A percentile compares a stretch with the other conserved stretches of the same genome.
phyloP scores from a whole-genome alignment of 441 rosid species.

The Erodium moschatum region DNA sequence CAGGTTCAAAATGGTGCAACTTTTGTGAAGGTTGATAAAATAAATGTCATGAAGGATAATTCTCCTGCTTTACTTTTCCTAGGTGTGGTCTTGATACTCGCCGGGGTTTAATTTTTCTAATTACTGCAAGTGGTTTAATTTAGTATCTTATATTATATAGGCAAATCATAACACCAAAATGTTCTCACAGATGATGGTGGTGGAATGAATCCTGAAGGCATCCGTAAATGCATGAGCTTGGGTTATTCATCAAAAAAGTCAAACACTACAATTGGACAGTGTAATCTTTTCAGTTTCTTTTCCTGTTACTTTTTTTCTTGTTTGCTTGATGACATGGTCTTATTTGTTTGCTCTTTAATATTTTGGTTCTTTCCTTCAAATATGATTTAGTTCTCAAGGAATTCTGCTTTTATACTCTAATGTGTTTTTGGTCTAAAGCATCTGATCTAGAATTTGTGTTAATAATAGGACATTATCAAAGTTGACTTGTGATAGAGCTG shows the following conservation, averaged over 20 bases:
- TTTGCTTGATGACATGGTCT: not conserved
- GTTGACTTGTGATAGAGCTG: not conserved
- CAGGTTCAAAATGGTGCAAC: conserved; percentile 86
- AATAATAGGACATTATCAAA: not conserved
- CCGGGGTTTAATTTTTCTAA: conserved; percentile 6
- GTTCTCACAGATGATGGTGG: conserved; percentile 74
- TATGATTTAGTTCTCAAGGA: not conserved
- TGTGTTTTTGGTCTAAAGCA: not conserved
- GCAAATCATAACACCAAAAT: conserved; percentile 10
- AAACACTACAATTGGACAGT: conserved; percentile 86
- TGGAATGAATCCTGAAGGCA: conserved; percentile 77
- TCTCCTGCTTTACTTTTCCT: conserved; percentile 79
- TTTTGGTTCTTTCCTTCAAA: not conserved
- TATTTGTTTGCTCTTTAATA: not conserved
- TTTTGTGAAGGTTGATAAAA: conserved; percentile 74
- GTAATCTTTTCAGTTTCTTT: conserved; percentile 30
- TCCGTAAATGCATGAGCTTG: conserved; percentile 94
- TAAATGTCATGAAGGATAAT: conserved; percentile 52
- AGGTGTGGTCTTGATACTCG: conserved; percentile 31
- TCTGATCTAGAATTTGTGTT: conserved; percentile 2
- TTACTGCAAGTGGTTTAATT: conserved; percentile 5
- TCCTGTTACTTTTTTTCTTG: conserved; percentile 4
- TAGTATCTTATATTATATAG: conserved; percentile 9
- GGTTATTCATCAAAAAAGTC: conserved; percentile 89
- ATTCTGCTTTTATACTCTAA: not conserved